Base-by-base conservation (phyloP, 1,284 basidiomycete species). In the Salmacisia buchloeana region DNA sequence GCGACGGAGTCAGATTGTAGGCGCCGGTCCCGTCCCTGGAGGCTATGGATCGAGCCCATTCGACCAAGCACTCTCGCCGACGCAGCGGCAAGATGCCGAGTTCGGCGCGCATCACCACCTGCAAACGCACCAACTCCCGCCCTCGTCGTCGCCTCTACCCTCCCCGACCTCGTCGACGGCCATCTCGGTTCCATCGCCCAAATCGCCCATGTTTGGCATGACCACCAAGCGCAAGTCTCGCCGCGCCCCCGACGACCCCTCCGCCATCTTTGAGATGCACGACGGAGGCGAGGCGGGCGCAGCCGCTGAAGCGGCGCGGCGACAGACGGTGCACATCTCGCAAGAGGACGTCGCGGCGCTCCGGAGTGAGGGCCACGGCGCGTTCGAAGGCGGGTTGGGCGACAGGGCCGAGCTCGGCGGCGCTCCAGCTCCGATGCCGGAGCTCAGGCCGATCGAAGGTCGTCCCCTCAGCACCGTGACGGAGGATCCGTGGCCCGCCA, bases 1-100 rank as follows among this genome's bases (percentile, higher is more conserved):
- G n/a, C 68, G 67, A 54, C 49, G 34, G 15, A 54, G 49, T n/a
- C 49, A 54, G n/a, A n/a, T n/a, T n/a, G n/a, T n/a, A n/a, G n/a
- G n/a, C n/a, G n/a, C n/a, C n/a, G n/a, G n/a, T n/a, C n/a, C n/a
- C n/a, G n/a, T n/a, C n/a, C n/a, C n/a, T n/a, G n/a, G n/a, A n/a
- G n/a, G n/a, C n/a, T n/a, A n/a, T n/a, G n/a, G n/a, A n/a, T n/a
- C n/a, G n/a, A n/a, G n/a, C n/a, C n/a, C n/a, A n/a, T n/a, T n/a
- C n/a, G n/a, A n/a, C n/a, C n/a, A n/a, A n/a, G n/a, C n/a, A n/a
- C n/a, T n/a, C n/a, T n/a, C n/a, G n/a, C n/a, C n/a, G n/a, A n/a
- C n/a, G n/a, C n/a, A n/a, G n/a, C n/a, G n/a, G n/a, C n/a, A n/a
- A n/a, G n/a, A n/a, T n/a, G n/a, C n/a, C n/a, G n/a, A n/a, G n/a